Base-by-base conservation (phyloP, 192 early-diverging fungal genomes). In the Linnemannia zychae region DNA sequence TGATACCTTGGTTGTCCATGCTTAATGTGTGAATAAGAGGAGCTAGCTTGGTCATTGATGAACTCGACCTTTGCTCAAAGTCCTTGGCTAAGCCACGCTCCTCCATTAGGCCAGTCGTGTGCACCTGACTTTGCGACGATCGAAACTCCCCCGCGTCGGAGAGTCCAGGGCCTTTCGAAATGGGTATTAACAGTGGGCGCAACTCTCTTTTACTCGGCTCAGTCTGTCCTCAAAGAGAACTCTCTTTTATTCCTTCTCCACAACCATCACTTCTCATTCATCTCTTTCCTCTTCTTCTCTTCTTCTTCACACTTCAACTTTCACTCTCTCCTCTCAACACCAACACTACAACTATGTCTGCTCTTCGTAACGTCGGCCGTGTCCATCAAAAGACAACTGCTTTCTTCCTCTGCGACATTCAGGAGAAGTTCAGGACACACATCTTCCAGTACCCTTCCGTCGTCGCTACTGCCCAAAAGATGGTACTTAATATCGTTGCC, bases 391-490 rank as follows among this genome's bases (percentile, higher is more conserved):
- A 87, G 67, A 86, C 90, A 34, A 96, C 96, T 1, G 96, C 95
- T 36, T 96, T 99, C 79, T 94, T 99, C 77, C 86, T 98, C 28
- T 99, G 98, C 87, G 97, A 99, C 82, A 91, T 99, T 68, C 98
- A 99, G 89, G 95, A 96, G 66, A 88, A 89, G 72, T 96, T 96
- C 85, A 91, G 93, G 47, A 71, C 89, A 2, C 90, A 91, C 60
- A 98, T 99, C 84, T 94, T 95, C 89, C 92, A 95, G 44, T 98
- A 95, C 79, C 91, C 92, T 17, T 92, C 93, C 24, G 87, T 99
- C 44, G 92, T 98, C 46, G 91, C 92, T 46, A 96, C 95, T 18
- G 94, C 97, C 4, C 80, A 91, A 44, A 99, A 99, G 87, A 96
- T 99, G 97, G 93, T 96, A 87, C 65, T 36, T 66, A 9, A 9